phyloP scores from a whole-genome alignment of 306 rosid species.

The Hippophae gyantsensis region DNA sequence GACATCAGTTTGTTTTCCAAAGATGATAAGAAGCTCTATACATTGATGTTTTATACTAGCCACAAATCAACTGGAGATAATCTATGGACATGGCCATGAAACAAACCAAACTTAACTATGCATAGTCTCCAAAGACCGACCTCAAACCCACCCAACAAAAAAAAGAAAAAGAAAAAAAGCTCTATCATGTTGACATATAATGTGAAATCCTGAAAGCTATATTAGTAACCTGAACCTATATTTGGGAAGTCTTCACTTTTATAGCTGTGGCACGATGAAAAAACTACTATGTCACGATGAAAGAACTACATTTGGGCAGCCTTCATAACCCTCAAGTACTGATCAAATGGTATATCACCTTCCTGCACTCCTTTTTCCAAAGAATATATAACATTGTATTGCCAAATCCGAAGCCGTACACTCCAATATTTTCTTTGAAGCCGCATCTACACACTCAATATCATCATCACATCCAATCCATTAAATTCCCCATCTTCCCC shows the following conservation, averaged over 20 bases:
- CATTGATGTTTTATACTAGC: no score
- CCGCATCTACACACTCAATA: slow-evolving; percentile 53
- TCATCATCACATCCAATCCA: slow-evolving; percentile 41
- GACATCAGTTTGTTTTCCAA: no score
- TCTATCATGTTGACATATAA: no score
- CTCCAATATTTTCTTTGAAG: slow-evolving; percentile 74
- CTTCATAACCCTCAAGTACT: slow-evolving; percentile 77
- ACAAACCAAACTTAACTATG: no score
- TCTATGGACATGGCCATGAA: no score
- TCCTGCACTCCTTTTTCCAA: slow-evolving; percentile 76
- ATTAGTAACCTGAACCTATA: slow-evolving; percentile 81
- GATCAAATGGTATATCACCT: slow-evolving; percentile 65
- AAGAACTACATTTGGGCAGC: slow-evolving; percentile 83
- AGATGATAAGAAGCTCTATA: no score
- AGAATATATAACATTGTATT: slow-evolving; percentile 53
- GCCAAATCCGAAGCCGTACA: slow-evolving; percentile 76
- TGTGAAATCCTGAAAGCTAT: slow-evolving; percentile 48
- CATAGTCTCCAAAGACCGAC: no score
- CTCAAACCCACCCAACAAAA: no score
- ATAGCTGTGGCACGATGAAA: slow-evolving; percentile 22
- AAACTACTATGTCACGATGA: slow-evolving; percentile 27
- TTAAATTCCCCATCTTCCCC: slow-evolving; percentile 38
- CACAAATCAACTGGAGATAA: no score
- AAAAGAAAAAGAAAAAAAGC: no score
- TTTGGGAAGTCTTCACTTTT: slow-evolving; percentile 72